phyloP scores from a whole-genome alignment of 2,329 filamentous ascomycete species.

The Rhynchosporium secalis region DNA sequence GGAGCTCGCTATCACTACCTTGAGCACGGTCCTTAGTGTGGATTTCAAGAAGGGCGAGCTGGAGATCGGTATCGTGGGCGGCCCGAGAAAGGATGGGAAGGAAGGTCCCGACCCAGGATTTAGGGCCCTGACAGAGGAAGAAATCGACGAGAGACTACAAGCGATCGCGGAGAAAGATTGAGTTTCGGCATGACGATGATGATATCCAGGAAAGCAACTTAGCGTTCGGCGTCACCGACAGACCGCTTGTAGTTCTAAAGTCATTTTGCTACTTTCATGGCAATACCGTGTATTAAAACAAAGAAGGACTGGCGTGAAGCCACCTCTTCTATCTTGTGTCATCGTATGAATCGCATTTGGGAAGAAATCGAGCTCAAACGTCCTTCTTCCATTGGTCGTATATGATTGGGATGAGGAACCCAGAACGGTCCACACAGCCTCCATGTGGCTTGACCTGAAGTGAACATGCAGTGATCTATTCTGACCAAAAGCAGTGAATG shows the following conservation, averaged over 20 bases:
- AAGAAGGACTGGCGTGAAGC: constrained; percentile 27
- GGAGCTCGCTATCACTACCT: constrained; percentile 89
- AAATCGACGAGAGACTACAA: constrained; percentile 97
- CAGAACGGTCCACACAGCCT: constrained; percentile 26
- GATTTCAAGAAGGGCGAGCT: constrained; percentile 99
- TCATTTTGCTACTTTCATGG: constrained; percentile 20
- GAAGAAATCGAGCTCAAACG: constrained; percentile 16
- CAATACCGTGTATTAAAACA: constrained; percentile 31
- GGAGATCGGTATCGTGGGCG: constrained; percentile 95
- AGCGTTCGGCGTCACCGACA: constrained; percentile 34
- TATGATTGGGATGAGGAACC: constrained; percentile 14
- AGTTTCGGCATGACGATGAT: constrained; percentile 38
- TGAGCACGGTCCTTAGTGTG: constrained; percentile 96
- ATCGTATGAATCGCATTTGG: constrained; percentile 27
- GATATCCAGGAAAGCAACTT: constrained; percentile 29
- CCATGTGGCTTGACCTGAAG: constrained; percentile 33
- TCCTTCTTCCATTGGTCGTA: constrained; percentile 22
- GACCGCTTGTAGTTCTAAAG: constrained; percentile 20
- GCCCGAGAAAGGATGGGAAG: constrained; percentile 77
- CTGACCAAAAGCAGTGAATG: constrained; percentile 23
- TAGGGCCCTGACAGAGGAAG: constrained; percentile 88
- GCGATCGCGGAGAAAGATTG: constrained; percentile 99
- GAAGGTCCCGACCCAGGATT: constrained; percentile 80
- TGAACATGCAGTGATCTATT: constrained; percentile 21
- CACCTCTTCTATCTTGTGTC: constrained; percentile 31